phyloP scores from a whole-genome alignment of 495 filamentous ascomycete species.

The Diplogelasinospora grovesii region DNA sequence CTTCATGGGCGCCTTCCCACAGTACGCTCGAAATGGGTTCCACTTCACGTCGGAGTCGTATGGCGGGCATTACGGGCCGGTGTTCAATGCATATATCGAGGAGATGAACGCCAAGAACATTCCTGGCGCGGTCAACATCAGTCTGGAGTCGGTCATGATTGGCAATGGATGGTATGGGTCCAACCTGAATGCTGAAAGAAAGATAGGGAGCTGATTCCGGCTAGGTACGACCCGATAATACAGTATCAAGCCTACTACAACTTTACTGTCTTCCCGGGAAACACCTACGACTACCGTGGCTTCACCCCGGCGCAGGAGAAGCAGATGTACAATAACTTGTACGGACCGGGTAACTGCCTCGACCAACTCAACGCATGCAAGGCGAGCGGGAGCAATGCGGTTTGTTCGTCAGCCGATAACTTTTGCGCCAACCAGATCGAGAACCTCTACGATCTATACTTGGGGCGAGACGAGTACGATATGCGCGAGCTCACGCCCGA shows the following conservation, averaged over 20 bases:
- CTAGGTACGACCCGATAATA: slow-evolving; percentile 47
- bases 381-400: slow-evolving; percentile 15
- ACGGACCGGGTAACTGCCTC: slow-evolving; percentile 56
- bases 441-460: slow-evolving; percentile 43
- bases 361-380: slow-evolving; percentile 50
- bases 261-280: slow-evolving; percentile 48
- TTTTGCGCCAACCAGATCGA: slow-evolving; percentile 54
- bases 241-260: slow-evolving; percentile 62
- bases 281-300: slow-evolving; percentile 54
- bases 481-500: slow-evolving; percentile 50
- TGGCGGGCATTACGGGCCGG: slow-evolving; percentile 61
- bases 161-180: slow-evolving; percentile 30
- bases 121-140: slow-evolving; percentile 42
- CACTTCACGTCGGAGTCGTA: slow-evolving; percentile 58
- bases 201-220: too few species aligned
- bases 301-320: slow-evolving; percentile 39
- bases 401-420: slow-evolving; percentile 35
- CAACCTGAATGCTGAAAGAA: too few species aligned
- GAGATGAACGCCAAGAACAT: slow-evolving; percentile 54
- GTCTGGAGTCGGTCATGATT: slow-evolving; percentile 52
- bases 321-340: slow-evolving; percentile 54
- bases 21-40: slow-evolving; percentile 50
- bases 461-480: slow-evolving; percentile 54
- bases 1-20: slow-evolving; percentile 58
- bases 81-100: slow-evolving; percentile 59